Evolutionary conservation across 208 protist genomes (phyloP).

Genomic region (Porcisia deanei): DNA sequence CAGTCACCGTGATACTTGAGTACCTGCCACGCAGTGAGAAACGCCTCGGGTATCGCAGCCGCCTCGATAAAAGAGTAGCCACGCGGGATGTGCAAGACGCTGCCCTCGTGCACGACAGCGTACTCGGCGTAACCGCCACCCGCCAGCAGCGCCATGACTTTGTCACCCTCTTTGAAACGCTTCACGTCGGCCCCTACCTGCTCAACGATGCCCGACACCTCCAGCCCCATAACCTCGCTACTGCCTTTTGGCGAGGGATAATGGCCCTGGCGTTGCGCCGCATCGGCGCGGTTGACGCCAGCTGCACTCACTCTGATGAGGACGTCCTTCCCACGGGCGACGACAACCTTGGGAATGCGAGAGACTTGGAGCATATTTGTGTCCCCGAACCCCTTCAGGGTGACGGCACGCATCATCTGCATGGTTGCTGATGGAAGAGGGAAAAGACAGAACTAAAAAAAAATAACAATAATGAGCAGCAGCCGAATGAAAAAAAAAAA

Average conservation of each 20-base stretch:
- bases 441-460: background rate
- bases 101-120: constrained; percentile 69
- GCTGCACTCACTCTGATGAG: constrained; percentile 89
- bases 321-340: constrained; percentile 51
- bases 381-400: constrained; percentile 74
- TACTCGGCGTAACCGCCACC: constrained; percentile 94
- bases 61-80: constrained; percentile 88
- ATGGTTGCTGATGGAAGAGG: constrained; percentile 20
- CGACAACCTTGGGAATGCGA: constrained; percentile 36
- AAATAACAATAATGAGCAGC: background rate
- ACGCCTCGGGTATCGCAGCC: constrained; percentile 91
- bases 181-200: constrained; percentile 60
- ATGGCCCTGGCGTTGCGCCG: constrained; percentile 75
- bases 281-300: constrained; percentile 90
- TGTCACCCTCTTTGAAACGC: constrained; percentile 79
- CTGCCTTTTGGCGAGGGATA: constrained; percentile 87
- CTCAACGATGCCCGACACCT: constrained; percentile 88
- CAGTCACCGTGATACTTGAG: constrained; percentile 73
- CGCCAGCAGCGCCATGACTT: constrained; percentile 83
- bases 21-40: constrained; percentile 92
- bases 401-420: constrained; percentile 80
- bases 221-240: constrained; percentile 86
- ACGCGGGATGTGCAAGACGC: constrained; percentile 81
- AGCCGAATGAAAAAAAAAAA: too few species aligned
- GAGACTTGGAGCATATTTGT: constrained; percentile 62